These are phyloP conservation scores for Metschnikowia reukaufii DNA, from an alignment of 805 yeast genomes.

Conservation along the genomic window DNA sequence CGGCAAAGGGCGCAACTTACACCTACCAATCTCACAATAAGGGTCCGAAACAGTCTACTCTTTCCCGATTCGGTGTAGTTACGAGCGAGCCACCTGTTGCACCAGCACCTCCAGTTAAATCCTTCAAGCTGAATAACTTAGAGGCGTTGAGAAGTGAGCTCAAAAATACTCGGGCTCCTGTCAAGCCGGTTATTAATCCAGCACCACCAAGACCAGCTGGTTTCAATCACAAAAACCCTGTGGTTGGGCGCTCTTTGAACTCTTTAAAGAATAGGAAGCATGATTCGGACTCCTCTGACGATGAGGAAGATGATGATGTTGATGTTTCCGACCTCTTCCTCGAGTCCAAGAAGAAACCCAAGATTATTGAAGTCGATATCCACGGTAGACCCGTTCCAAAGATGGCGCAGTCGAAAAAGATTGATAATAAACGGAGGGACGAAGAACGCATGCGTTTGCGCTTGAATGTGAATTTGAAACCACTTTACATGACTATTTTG, in stretches of 20 bases:
- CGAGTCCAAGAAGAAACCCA: slow-evolving; percentile 35
- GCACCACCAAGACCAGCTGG: slow-evolving; percentile 58
- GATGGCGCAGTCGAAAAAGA: slow-evolving; percentile 26
- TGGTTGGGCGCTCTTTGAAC: slow-evolving; percentile 41
- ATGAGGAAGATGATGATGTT: slow-evolving; percentile 32
- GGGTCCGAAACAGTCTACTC: slow-evolving; percentile 35
- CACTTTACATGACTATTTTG: slow-evolving; percentile 67
- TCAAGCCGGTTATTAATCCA: slow-evolving; percentile 30
- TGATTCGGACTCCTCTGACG: slow-evolving; percentile 36
- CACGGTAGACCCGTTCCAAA: slow-evolving; percentile 40
- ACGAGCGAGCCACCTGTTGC: slow-evolving; percentile 35
- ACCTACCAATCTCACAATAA: slow-evolving; percentile 24
- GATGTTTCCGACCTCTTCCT: slow-evolving; percentile 44
- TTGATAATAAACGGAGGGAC: slow-evolving; percentile 46
- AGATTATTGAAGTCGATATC: slow-evolving; percentile 44
- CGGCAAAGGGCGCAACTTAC: slow-evolving; percentile 18
- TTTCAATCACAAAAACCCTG: slow-evolving; percentile 39
- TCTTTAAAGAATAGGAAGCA: slow-evolving; percentile 30
- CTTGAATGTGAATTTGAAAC: slow-evolving; percentile 72
- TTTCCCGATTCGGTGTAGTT: slow-evolving; percentile 36
- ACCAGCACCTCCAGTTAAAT: slow-evolving; percentile 32
- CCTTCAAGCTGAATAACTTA: slow-evolving; percentile 31
- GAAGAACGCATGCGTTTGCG: slow-evolving; percentile 79
- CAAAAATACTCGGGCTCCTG: slow-evolving; percentile 21
- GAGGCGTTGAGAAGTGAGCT: slow-evolving; percentile 37